Evolutionary conservation across 1,139 yeast genomes (phyloP), one percentile per base, ranked within the genome.

Genomic region (Yamadazyma sp.): DNA sequence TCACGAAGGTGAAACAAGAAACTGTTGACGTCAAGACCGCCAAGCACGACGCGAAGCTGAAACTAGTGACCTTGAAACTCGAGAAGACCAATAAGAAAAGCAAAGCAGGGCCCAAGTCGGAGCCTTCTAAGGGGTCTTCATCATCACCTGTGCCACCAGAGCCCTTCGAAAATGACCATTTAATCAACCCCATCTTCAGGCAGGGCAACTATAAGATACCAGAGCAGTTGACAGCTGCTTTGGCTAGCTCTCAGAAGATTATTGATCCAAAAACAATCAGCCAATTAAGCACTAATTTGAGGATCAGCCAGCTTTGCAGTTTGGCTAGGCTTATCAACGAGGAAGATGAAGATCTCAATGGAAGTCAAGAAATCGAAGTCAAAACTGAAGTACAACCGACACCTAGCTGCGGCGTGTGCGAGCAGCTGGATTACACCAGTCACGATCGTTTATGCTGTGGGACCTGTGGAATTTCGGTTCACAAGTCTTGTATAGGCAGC

Each of bases 401-500:
- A 49, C 72, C 77, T 39, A 75, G 83, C 0, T 84, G 92, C 51
- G 62, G 75, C n/a, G 73, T 66, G 33, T 50, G 58, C 7, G 79
- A 69, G 31, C 53, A 47, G 4, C 27, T 39, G 2, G 37, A 35
- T 12, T 22, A 15, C 29, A 20, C 48, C 14, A 39, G 18, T 17
- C 11, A 6, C 17, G 20, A 49, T 15, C 75, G 72, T 15, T 66
- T 74, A 53, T 63, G 70, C 1, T 91, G 97, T 57, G 59, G 70
- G 1, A 68, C 72, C 17, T 91, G 98, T 65, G 86, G 87, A 0
- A 65, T 87, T 18, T 73, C 72, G 41, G 89, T 83, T 1, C 98
- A 91, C 56, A 64, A 75, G 1, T 59, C 75, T 0, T 89, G 96
- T 56, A 82, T 83, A 53, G 96, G 95, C 8, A 22, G 1, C 51